Evolutionary conservation across 2,329 filamentous ascomycete genomes (phyloP).

Genomic region (Apiospora malaysiana): DNA sequence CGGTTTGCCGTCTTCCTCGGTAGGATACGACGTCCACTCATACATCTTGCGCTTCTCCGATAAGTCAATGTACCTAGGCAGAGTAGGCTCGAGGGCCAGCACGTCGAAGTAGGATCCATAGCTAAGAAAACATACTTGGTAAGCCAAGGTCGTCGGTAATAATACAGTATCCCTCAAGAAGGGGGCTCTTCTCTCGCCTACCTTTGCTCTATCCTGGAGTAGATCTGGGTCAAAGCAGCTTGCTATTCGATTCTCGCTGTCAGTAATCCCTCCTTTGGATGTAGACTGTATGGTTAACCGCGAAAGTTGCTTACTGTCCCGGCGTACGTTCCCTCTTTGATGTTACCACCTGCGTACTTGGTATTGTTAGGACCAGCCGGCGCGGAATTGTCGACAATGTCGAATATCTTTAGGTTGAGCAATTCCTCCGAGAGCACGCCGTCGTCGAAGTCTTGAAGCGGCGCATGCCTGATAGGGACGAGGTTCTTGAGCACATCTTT

Average conservation of each 20-base stretch:
- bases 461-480: slow-evolving; percentile 33
- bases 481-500: slow-evolving; percentile 2
- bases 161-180: not conserved
- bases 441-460: slow-evolving; percentile 41
- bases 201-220: slow-evolving; percentile 43
- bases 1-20: slow-evolving; percentile 33
- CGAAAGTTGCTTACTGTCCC: slow-evolving; percentile 31
- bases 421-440: slow-evolving; percentile 42
- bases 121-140: slow-evolving; percentile 27
- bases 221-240: slow-evolving; percentile 42
- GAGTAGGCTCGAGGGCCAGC: slow-evolving; percentile 40
- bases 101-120: slow-evolving; percentile 44
- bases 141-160: not conserved
- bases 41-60: slow-evolving; percentile 40
- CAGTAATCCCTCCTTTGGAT: no score
- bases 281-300: no score
- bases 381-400: slow-evolving; percentile 15
- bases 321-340: slow-evolving; percentile 39
- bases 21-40: slow-evolving; percentile 36
- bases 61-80: slow-evolving; percentile 39
- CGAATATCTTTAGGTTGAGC: slow-evolving; percentile 37
- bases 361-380: slow-evolving; percentile 23
- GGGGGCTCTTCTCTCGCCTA: slow-evolving; percentile 28
- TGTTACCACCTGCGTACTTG: slow-evolving; percentile 37
- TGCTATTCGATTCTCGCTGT: slow-evolving; percentile 27